These are phyloP conservation scores for Bathelium albidoporum DNA, from an alignment of 495 filamentous ascomycete species.

Conservation along the genomic window DNA sequence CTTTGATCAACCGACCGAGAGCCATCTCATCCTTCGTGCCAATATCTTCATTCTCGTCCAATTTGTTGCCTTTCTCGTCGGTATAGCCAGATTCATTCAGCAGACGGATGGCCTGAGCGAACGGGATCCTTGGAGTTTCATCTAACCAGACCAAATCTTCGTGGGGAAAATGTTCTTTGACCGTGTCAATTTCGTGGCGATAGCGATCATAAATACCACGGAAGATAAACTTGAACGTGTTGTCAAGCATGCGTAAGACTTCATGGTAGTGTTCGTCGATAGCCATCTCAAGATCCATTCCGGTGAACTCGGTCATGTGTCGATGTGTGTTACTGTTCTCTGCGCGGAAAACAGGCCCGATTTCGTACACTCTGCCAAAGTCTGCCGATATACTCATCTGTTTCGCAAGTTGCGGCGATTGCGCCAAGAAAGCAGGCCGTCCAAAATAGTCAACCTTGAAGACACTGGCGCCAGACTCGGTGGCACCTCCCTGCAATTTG, in stretches of 20 bases:
- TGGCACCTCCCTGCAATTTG: slow-evolving; percentile 79
- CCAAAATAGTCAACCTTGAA: slow-evolving; percentile 91
- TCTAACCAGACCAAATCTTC: slow-evolving; percentile 70
- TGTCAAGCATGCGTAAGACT: slow-evolving; percentile 68
- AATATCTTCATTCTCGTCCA: slow-evolving; percentile 65
- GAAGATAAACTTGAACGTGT: slow-evolving; percentile 84
- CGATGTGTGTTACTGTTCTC: slow-evolving; percentile 95
- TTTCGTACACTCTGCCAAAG: slow-evolving; percentile 77
- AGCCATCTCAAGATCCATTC: slow-evolving; percentile 96
- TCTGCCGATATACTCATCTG: slow-evolving; percentile 93
- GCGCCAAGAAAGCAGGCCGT: slow-evolving; percentile 72
- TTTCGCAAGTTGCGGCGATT: slow-evolving; percentile 94
- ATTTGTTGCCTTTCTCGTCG: slow-evolving; percentile 59
- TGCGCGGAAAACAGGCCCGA: slow-evolving; percentile 87
- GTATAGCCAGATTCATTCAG: slow-evolving; percentile 73
- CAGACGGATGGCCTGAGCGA: slow-evolving; percentile 67
- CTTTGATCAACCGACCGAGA: slow-evolving; percentile 69
- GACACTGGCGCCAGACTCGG: slow-evolving; percentile 87
- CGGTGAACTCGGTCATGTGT: slow-evolving; percentile 95
- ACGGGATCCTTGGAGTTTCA: slow-evolving; percentile 69
- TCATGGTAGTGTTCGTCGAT: slow-evolving; percentile 85
- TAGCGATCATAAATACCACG: slow-evolving; percentile 45
- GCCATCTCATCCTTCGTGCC: slow-evolving; percentile 79
- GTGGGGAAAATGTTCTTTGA: slow-evolving; percentile 55
- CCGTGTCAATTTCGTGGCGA: slow-evolving; percentile 28